Percentiles rank a stretch among this genome's conserved stretches.
Evolutionary conservation across 2,329 filamentous ascomycete species (phyloP).

Genomic region (Diaporthe longicolla): DNA sequence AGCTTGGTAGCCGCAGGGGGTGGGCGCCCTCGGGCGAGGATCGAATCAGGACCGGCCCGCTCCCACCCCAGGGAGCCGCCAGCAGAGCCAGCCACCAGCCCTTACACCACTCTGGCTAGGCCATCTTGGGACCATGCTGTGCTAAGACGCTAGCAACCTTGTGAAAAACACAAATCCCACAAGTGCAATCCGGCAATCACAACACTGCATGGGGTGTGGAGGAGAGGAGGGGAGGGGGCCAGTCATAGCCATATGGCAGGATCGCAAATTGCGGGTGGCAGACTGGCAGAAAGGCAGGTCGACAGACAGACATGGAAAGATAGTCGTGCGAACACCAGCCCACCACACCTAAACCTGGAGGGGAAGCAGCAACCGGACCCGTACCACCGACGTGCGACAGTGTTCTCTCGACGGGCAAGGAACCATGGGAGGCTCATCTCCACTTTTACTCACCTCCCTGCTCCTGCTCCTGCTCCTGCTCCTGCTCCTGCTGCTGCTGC

Average conservation of each 20-base stretch:
- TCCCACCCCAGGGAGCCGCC: constrained; percentile 9
- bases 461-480: background rate
- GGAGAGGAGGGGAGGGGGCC: background rate
- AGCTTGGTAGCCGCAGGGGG: constrained; percentile 6
- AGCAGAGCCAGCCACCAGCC: constrained; percentile 11
- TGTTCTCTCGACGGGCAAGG: background rate
- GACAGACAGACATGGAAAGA: background rate
- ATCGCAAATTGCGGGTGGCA: no score
- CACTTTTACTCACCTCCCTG: constrained; percentile 27
- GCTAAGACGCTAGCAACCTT: constrained; percentile 23
- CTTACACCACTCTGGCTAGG: background rate
- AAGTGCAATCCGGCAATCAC: constrained; percentile 10
- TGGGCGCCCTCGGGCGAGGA: constrained; percentile 5
- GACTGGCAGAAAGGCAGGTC: background rate
- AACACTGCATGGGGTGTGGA: background rate
- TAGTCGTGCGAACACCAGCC: background rate
- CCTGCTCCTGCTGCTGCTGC: background rate
- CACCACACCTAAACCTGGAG: background rate
- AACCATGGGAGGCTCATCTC: constrained; percentile 7
- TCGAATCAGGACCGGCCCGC: constrained; percentile 33
- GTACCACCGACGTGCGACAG: background rate
- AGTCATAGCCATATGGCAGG: constrained; percentile 6
- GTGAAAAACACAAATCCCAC: background rate
- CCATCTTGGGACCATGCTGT: constrained; percentile 14
- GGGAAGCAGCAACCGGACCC: background rate